Evolutionary conservation across 257 asterid genomes (phyloP).

Genomic region (Nicotiana otophora): DNA sequence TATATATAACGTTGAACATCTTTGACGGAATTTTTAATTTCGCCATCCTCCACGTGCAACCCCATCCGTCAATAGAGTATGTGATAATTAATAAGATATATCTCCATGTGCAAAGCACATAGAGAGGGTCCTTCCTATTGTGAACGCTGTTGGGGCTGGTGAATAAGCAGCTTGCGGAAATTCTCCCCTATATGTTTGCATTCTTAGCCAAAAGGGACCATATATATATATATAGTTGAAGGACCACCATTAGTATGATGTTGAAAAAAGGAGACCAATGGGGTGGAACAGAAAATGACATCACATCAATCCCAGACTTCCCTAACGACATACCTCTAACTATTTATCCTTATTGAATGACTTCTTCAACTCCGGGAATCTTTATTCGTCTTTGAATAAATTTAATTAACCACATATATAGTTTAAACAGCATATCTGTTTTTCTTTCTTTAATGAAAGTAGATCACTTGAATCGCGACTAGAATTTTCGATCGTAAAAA

Average conservation of each 20-base stretch:
- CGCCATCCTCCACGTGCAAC: not conserved
- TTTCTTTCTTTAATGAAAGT: not conserved
- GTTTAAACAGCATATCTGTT: not conserved
- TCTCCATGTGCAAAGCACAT: conserved; percentile 5
- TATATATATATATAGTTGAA: too few species aligned
- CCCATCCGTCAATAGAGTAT: not conserved
- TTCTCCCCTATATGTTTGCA: not conserved
- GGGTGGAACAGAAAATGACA: conserved; percentile 8
- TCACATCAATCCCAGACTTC: not conserved
- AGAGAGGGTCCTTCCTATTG: not conserved
- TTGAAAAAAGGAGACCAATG: not conserved
- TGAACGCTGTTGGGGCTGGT: not conserved
- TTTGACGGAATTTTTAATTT: too few species aligned
- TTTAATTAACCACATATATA: not conserved
- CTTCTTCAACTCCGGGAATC: not conserved
- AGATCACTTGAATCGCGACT: not conserved
- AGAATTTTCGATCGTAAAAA: not conserved
- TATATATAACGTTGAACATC: too few species aligned
- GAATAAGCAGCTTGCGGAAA: not conserved
- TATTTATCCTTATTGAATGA: not conserved
- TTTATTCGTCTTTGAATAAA: not conserved
- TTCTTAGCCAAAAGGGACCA: not conserved
- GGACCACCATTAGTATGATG: conserved; percentile 2
- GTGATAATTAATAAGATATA: not conserved
- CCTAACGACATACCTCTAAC: not conserved